Evolutionary conservation across 2,329 filamentous ascomycete species (phyloP).

Genomic region (Aspergillus eucalypticola): DNA sequence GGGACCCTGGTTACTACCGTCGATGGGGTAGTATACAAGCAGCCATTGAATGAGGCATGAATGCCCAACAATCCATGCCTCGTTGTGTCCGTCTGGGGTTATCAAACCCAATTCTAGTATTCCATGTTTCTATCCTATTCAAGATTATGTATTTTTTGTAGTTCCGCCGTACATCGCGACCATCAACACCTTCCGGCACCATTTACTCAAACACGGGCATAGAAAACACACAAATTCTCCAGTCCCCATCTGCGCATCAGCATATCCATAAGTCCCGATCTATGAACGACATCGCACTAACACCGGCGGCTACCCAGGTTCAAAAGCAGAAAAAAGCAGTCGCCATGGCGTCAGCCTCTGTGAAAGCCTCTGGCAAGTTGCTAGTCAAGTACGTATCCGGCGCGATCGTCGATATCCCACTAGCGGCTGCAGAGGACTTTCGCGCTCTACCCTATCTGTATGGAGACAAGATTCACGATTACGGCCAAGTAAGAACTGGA

Average conservation of each 20-base stretch:
- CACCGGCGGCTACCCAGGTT: too few relatives aligned
- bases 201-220: too few relatives aligned
- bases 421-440: not conserved
- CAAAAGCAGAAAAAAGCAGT: not conserved
- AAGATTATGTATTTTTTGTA: too few relatives aligned
- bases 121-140: too few relatives aligned
- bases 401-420: not conserved
- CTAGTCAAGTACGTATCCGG: not conserved
- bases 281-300: not conserved
- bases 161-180: too few relatives aligned
- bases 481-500: not conserved
- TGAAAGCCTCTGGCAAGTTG: not conserved
- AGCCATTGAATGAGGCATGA: slow-evolving; percentile 41
- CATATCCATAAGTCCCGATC: not conserved
- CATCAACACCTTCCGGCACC: too few relatives aligned
- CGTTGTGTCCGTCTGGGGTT: too few relatives aligned
- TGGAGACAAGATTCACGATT: not conserved
- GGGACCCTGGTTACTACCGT: slow-evolving; percentile 44
- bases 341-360: not conserved
- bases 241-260: too few relatives aligned
- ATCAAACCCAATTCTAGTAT: too few relatives aligned
- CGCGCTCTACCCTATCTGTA: not conserved
- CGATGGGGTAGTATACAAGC: slow-evolving; percentile 39
- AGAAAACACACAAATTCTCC: too few relatives aligned
- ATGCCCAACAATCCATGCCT: too few relatives aligned